Conservation (phyloP, 352 stramenopile genomes). For the Aphanomyces astaci region DNA sequence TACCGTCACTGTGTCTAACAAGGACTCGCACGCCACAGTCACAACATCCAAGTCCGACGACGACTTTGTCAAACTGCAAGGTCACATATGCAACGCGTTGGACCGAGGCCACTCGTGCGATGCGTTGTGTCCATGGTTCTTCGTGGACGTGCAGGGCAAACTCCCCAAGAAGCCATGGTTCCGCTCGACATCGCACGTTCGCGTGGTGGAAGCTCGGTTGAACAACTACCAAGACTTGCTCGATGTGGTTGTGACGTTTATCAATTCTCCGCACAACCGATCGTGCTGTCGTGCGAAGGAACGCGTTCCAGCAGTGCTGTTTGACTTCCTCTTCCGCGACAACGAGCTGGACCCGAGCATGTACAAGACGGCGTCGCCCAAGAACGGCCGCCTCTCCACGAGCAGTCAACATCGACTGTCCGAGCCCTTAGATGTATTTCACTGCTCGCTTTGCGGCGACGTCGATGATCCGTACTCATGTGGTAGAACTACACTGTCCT, state of each 20-base stretch:
- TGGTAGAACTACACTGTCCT: background rate
- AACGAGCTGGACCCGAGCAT: background rate
- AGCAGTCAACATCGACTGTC: background rate
- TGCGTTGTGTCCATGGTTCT: conserved; percentile 9
- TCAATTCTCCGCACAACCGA: background rate
- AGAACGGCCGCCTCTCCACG: background rate
- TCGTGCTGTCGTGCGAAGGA: conserved; percentile 1
- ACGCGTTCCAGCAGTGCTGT: background rate
- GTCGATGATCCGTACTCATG: background rate
- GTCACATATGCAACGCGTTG: background rate
- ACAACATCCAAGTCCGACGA: background rate
- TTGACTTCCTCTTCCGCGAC: background rate
- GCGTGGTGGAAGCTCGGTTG: background rate
- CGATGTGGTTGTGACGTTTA: background rate
- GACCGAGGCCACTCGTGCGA: background rate
- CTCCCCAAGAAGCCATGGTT: background rate
- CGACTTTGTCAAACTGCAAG: background rate
- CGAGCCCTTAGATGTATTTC: background rate
- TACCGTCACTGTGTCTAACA: background rate
- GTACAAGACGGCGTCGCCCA: background rate
- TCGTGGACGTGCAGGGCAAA: background rate
- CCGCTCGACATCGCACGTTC: background rate
- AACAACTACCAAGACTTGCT: background rate
- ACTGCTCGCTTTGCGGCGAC: background rate
- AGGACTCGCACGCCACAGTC: background rate